Conservation (phyloP, 2,329 filamentous ascomycete species). For the Stachybotrys elegans region DNA sequence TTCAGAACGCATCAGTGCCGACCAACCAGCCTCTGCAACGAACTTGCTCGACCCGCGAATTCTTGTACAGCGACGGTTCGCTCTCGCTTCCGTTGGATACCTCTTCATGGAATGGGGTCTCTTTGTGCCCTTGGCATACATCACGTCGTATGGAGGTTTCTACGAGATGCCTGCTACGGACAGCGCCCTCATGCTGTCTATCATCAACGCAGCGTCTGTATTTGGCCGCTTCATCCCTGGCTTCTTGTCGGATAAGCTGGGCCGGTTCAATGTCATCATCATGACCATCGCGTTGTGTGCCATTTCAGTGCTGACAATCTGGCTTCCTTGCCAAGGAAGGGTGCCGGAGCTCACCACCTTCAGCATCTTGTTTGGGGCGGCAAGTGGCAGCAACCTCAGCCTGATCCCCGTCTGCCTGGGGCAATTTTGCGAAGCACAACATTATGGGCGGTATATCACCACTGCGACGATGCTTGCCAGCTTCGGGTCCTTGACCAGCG, state of each 20-base stretch:
- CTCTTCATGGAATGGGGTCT: conserved; percentile 33
- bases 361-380: conserved; percentile 49
- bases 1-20: too few relatives aligned
- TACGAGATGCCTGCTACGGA: conserved; percentile 41
- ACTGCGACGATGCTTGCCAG: conserved; percentile 50
- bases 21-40: conserved; percentile 35
- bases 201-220: conserved; percentile 62
- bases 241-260: conserved; percentile 48
- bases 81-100: conserved; percentile 43
- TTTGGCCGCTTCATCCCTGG: conserved; percentile 54
- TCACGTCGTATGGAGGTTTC: conserved; percentile 54
- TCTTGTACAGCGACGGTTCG: too few relatives aligned
- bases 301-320: background rate
- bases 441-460: conserved; percentile 46
- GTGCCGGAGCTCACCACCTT: conserved; percentile 5
- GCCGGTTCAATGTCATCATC: conserved; percentile 52
- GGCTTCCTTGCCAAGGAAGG: background rate
- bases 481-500: conserved; percentile 66
- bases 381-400: conserved; percentile 61
- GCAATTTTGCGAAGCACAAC: conserved; percentile 61
- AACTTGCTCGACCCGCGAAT: conserved; percentile 45
- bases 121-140: conserved; percentile 54
- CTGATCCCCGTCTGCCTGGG: conserved; percentile 67
- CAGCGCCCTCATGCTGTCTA: conserved; percentile 61
- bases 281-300: background rate